Base-by-base conservation (phyloP, 768 basidiomycete species). In the Mycena latifolia region DNA sequence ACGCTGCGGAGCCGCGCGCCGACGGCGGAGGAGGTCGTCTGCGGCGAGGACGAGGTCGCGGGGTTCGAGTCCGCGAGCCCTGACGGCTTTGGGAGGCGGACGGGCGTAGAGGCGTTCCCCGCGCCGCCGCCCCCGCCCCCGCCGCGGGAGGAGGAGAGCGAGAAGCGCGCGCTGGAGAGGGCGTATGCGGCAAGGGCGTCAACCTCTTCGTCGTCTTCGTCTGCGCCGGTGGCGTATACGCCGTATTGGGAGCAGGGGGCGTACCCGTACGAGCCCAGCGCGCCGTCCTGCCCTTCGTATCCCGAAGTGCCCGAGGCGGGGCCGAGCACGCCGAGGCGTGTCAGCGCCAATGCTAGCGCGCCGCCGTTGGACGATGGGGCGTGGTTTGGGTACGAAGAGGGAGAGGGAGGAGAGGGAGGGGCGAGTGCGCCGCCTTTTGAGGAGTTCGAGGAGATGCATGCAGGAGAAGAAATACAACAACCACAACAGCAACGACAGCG, bases 141-240 rank as follows among this genome's bases (percentile, higher is more conserved):
- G n/a, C 39, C 5, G 39, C 2, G 25, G 7, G 20, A 17, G 67
- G 46, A 5, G 43, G 24, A 37, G 14, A 33, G 43, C 37, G 68
- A 69, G 68, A 69, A 69, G 61, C 61, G 62, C 60, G 64, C 58
- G 68, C 45, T 66, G 14, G 68, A 69, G 56, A 28, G 64, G 29
- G 64, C 64, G 61, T 69, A 63, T 51, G 68, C 58, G 12, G 37
- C 37, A 14, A 12, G 37, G 3, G 37, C 10, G 37, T 39, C 37
- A 14, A 5, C 14, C 5, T 17, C 37, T 4, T 9, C 37, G 37
- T 18, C 8, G 10, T 4, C 37, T 18, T 18, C 37, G 11, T 5
- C 8, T 39, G 37, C 37, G 5, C 37, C 10, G 10, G 10, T 17
- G 37, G 14, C 37, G 37, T 17, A 11, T 11, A 11, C 31, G 31